Base-by-base conservation (phyloP, 768 basidiomycete species). In the Kwoniella dejecticola region DNA sequence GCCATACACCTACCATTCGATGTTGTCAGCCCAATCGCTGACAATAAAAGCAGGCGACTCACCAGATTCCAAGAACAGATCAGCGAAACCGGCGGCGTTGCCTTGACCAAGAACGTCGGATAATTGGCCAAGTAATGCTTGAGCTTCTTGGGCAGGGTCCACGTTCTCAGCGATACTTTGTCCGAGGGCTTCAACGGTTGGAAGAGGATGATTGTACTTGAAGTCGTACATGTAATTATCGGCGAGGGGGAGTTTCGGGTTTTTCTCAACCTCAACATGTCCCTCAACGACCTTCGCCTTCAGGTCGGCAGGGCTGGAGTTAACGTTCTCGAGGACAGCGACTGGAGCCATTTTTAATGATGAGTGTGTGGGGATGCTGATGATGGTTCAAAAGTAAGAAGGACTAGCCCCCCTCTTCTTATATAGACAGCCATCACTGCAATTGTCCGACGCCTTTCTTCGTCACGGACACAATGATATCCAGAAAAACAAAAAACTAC, bases 1-100 rank as follows among this genome's bases (percentile, higher is more conserved):
- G 78, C 87, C 86, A 87, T 60, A 83, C 57, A 33, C 66, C 65
- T 67, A 24, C 7, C 19, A 24, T 50, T 46, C 23, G n/a, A 24
- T 19, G 24, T 17, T 45, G 55, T n/a, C 11, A 15, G 19, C 5
- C 12, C 21, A 21, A 12, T 46, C 6, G 19, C 48, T 27, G 27
- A 47, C 15, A 24, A 50, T 50, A 38, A 38, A 17, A 38, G 17
- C 27, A 13, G 3, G 5, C 2, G 24, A 42, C 60, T 46, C 24
- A 66, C 68, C 68, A 36, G 52, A 30, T 21, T 70, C 65, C n/a
- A 64, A 24, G 46, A 70, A 70, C 8, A 70, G 42, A 3, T n/a
- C n/a, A 1, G 61, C 57, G 55, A 70, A 70, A 1, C 23, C 24
- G 2, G 57, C 30, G 19, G 50, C 64, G 33, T 66, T 26, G 12